These are phyloP conservation scores for Spinacia oleracea DNA, from an alignment of 179 eudicot species.

Conservation along the genomic window DNA sequence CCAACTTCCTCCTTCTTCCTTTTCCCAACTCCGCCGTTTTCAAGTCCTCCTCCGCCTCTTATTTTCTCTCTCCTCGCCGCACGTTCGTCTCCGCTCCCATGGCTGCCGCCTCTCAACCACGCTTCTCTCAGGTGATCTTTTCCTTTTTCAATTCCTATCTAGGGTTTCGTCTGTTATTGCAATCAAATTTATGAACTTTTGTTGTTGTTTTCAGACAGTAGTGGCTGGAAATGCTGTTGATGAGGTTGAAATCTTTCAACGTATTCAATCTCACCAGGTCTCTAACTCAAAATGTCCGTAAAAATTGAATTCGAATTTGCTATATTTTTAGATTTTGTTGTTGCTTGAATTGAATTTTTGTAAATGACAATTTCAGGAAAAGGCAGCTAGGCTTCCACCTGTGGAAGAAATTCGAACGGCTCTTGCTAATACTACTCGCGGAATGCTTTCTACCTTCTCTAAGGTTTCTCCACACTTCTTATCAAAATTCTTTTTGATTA, in stretches of 20 bases:
- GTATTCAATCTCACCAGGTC: conserved; percentile 39
- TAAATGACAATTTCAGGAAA: conserved; percentile 45
- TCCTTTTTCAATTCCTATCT: background rate
- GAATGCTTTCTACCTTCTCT: conserved; percentile 85
- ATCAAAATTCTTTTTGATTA: too few relatives aligned
- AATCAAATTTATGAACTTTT: background rate
- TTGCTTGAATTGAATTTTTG: background rate
- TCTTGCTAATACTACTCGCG: conserved; percentile 63
- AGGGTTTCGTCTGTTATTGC: background rate
- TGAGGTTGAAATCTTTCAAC: conserved; percentile 29
- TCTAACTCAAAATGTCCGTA: background rate
- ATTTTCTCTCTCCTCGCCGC: conserved; percentile 20
- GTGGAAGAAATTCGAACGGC: conserved; percentile 64
- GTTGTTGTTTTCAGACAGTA: conserved; percentile 7
- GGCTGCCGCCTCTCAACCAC: conserved; percentile 5
- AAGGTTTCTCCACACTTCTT: conserved; percentile 36
- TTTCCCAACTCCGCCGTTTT: background rate
- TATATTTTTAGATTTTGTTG: background rate
- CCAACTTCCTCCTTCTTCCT: background rate
- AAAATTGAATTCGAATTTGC: background rate
- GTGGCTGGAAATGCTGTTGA: conserved; percentile 20
- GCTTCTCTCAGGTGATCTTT: conserved; percentile 9
- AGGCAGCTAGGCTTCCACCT: conserved; percentile 76
- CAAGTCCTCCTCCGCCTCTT: background rate
- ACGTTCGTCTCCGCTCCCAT: conserved; percentile 13